Evolutionary conservation across 345 rosid species (phyloP), one percentile per base, ranked within the genome.

Genomic region (Citrus trifoliata): DNA sequence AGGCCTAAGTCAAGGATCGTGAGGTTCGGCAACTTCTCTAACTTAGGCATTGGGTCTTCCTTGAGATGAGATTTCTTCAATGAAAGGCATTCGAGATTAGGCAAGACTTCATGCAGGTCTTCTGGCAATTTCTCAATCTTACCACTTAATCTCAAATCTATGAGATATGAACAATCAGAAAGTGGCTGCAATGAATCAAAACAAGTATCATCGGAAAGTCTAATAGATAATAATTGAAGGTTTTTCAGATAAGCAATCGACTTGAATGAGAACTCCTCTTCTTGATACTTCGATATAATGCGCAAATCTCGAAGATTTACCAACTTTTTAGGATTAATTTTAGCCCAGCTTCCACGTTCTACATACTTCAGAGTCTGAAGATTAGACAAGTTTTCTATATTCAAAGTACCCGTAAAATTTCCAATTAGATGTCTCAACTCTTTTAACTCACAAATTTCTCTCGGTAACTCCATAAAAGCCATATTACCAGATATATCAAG

Each of bases 361-460:
- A 25, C 37, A 27, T 38, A 8, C 37, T 74, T 74, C 51, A 73
- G 48, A 33, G 76, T 73, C 30, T 5, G 76, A 58, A 73, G 76
- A 27, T 53, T 70, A 16, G 16, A 8, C 61, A 70, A 18, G 28
- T 19, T 53, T 4, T 70, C 73, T 27, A 70, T 70, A 8, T 0
- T 12, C 38, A 70, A 19, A 28, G 4, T 13, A 0, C 74, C 74
- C 4, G 1, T 1, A 21, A 72, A 72, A 12, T 5, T 0, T 58
- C 76, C 65, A 5, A 56, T 22, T 24, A 58, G 10, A 72, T 74
- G 76, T 38, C 67, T 74, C 19, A 74, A 74, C 18, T 24, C 35
- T 7, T 59, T 19, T 10, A 74, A 18, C 56, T 60, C 10, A 3
- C 3, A 59, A 61, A 74, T 33, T 24, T 74, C 56, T 37, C 2